Base-by-base conservation (phyloP, 2,329 filamentous ascomycete species). In the Blumeriella jaapii region DNA sequence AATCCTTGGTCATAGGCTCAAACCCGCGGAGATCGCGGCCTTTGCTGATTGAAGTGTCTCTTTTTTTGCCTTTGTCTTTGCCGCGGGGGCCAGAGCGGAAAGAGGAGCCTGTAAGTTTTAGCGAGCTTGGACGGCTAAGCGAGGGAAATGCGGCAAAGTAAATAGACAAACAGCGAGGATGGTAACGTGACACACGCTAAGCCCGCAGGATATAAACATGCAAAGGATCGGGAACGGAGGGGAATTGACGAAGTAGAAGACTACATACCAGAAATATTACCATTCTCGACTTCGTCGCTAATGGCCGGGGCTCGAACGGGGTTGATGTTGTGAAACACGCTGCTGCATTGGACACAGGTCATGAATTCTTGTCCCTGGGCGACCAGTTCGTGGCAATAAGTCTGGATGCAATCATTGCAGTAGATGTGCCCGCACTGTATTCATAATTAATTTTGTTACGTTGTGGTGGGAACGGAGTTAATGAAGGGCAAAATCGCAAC, bases 341-440 rank as follows among this genome's bases (percentile, higher is more conserved):
- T 20, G 11, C 44, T 34, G 30, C 51, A 54, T 2, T 38, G 11
- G 0, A 50, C 49, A 17, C 51, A 54, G 17, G 34, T 31, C 10
- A 33, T 38, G n/a, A 36, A 38, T 33, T 47, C 41, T 8, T 52
- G 26, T 3, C 54, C 36, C 44, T 50, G 42, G 12, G 55, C 55
- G 25, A 41, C 26, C 3, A 51, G 31, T 0, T 55, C n/a, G 28
- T 50, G 41, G 26, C 60, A 38, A 2, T 49, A 44, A 2, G 49
- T 46, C 43, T 32, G 34, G 6, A 71, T 54, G 44, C 73, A 78
- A 0, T 55, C 49, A 1, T 50, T 37, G 51, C 74, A 78, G 43
- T 71, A 71, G 4, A 74, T 51, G 40, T 78, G 73, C 11, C 59
- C 55, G 47, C 74, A 78, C 4, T 60, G 54, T n/a, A n/a, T n/a